These are phyloP conservation scores for Saccharum spontaneum DNA, from an alignment of 176 grass and related monocot species.

Conservation along the genomic window DNA sequence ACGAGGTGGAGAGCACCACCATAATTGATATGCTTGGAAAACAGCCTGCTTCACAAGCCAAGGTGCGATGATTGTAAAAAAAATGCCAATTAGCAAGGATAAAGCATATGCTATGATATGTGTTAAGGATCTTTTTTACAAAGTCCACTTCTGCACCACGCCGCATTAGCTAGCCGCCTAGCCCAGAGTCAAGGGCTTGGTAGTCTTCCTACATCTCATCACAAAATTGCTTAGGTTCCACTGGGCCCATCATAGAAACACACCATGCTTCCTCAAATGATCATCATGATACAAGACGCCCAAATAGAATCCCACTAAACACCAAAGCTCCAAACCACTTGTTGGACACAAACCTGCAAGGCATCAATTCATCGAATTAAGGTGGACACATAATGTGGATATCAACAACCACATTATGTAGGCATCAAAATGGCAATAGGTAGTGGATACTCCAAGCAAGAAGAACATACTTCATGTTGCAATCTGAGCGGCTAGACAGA, in stretches of 20 bases:
- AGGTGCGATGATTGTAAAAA: background rate
- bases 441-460: background rate
- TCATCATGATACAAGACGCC: conserved; percentile 56
- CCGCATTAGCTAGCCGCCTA: background rate
- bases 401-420: background rate
- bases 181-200: background rate
- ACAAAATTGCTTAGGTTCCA: background rate
- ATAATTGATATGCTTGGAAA: background rate
- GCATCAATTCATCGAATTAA: conserved; percentile 4
- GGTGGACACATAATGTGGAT: background rate
- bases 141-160: background rate
- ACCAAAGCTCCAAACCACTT: conserved; percentile 92
- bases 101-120: background rate
- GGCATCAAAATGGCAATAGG: background rate
- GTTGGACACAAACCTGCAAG: conserved; percentile 80
- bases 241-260: background rate
- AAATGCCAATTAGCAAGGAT: background rate
- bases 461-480: conserved; percentile 76
- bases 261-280: background rate
- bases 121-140: background rate
- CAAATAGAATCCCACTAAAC: conserved; percentile 68
- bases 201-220: background rate
- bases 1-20: background rate
- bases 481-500: conserved; percentile 60
- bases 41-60: conserved; percentile 9